Evolutionary conservation across 2,329 filamentous ascomycete genomes (phyloP), one percentile per base, ranked within the genome.

Genomic region (Hypoxylon sp.): DNA sequence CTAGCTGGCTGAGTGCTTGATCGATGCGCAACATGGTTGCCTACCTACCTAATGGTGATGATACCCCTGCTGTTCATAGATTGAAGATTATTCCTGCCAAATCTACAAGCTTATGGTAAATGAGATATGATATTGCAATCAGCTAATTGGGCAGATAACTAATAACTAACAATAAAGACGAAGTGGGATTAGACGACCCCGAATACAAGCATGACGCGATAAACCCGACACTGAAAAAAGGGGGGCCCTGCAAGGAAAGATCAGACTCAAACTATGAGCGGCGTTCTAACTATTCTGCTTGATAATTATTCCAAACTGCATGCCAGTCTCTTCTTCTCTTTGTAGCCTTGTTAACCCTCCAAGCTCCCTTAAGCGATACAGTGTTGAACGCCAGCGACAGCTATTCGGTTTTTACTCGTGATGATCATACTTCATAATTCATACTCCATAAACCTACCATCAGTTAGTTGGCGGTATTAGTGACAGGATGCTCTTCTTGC

Each of bases 401-500:
- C 32, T n/a, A 53, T 13, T n/a, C 43, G 28, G 52, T 50, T 43
- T n/a, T 30, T 32, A 13, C 11, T 28, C 32, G 28, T 34, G 3
- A 32, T 34, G 3, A 32, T 32, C 30, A 49, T 46, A 49, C 23
- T 4, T 34, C 53, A 32, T 50, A 45, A 19, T 7, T 59, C 23
- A 50, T 57, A 49, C 64, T 23, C 34, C 61, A 13, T 50, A 43
- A 28, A 14, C n/a, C 62, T 45, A 28, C 23, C 23, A 23, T 53
- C 60, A 57, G n/a, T 49, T 32, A 56, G 52, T 38, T 7, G n/a
- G 62, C 23, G 67, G 67, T 7, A 62, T 14, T 19, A 68, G 62
- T 51, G 68, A 73, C 67, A 74, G 25, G 52, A 77, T 78, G 63
- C 76, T 78, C 72, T 77, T 76, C 65, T 63, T 73, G 58, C 74